A percentile compares a stretch with the other conserved stretches of the same genome.
Conservation (phyloP, 140 eudicot genomes). For the Flaveria floridana region DNA sequence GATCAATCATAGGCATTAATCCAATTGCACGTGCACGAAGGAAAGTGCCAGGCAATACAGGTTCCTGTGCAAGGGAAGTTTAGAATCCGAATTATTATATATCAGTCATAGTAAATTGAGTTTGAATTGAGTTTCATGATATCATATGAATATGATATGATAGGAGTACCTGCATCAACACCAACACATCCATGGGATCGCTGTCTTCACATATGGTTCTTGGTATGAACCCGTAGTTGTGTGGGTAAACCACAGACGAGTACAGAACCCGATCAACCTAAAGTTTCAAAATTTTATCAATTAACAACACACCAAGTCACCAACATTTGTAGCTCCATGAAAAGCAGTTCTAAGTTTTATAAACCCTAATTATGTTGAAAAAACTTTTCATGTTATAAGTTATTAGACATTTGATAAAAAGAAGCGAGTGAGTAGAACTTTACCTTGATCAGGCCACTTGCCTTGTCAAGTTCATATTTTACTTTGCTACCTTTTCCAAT, state of each 20-base stretch:
- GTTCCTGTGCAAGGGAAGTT: constrained; percentile 54
- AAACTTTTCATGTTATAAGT: no score
- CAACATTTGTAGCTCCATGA: no score
- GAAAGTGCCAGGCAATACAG: constrained; percentile 83
- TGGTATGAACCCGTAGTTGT: constrained; percentile 89
- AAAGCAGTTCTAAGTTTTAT: no score
- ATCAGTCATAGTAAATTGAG: background rate
- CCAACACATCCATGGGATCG: constrained; percentile 94
- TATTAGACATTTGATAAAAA: background rate
- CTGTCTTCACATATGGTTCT: constrained; percentile 91
- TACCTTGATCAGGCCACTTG: constrained; percentile 84
- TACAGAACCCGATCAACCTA: constrained; percentile 94
- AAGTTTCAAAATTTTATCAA: constrained; percentile 3
- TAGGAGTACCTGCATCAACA: constrained; percentile 81
- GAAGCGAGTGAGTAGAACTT: constrained; percentile 19
- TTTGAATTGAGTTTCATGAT: constrained; percentile 1
- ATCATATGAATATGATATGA: background rate
- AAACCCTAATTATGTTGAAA: no score
- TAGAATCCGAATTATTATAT: background rate
- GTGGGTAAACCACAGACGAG: constrained; percentile 97
- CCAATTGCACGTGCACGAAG: constrained; percentile 98
- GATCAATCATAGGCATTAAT: constrained; percentile 99
- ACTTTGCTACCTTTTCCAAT: constrained; percentile 97
- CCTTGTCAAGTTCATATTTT: constrained; percentile 92
- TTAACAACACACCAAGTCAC: constrained; percentile 2